Conservation (phyloP, 2,329 filamentous ascomycete species). For the Seiridium unicorne region DNA sequence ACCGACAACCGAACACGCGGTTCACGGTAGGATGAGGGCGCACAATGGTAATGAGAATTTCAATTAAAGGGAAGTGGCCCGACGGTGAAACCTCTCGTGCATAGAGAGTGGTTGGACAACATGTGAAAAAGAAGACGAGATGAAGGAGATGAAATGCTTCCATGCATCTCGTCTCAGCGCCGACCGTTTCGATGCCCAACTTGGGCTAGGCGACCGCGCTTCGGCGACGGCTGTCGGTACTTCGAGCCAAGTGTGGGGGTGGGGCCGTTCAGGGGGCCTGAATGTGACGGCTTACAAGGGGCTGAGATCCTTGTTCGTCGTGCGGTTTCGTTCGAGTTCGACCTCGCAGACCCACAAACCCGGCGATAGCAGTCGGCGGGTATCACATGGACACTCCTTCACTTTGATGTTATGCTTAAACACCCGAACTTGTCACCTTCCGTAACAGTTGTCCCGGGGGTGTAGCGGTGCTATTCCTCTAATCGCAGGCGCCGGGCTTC, state of each 20-base stretch:
- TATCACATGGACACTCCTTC: background rate
- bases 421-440: slow-evolving; percentile 3
- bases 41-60: slow-evolving; percentile 13
- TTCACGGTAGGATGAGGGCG: no score
- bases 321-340: no score
- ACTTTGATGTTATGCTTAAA: slow-evolving; percentile 1
- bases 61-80: background rate
- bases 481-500: slow-evolving; percentile 6
- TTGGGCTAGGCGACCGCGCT: background rate
- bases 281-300: background rate
- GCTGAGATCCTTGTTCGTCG: background rate
- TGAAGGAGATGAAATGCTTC: background rate
- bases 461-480: slow-evolving; percentile 4
- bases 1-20: no score
- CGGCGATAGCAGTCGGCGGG: background rate
- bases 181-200: background rate
- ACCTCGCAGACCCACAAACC: background rate
- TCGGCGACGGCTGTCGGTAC: background rate
- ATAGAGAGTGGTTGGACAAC: background rate
- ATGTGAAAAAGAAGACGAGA: background rate
- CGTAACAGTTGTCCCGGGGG: background rate
- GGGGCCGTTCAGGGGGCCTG: background rate
- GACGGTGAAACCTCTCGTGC: background rate
- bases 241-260: slow-evolving; percentile 3
- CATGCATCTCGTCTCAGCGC: background rate